Base-by-base conservation (phyloP, 176 grass and related monocot genomes). In the Ampelocalamus luodianensis region DNA sequence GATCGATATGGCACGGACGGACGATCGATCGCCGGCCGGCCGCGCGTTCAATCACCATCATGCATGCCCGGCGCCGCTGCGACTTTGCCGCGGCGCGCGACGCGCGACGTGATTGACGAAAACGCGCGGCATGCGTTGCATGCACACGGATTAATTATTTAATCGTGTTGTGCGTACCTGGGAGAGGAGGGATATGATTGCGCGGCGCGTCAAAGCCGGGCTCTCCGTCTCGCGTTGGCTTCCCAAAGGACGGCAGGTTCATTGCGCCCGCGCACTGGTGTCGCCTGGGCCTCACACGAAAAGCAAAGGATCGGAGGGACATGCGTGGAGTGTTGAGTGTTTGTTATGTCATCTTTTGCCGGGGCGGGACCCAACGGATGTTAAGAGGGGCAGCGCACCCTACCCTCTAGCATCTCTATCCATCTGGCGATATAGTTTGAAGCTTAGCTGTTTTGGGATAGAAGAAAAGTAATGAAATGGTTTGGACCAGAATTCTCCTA, bases 191-290 rank as follows among this genome's bases (percentile, higher is more conserved):
- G 16, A 11, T 22, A 11, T 22, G 17, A 68, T 68, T 22, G 65
- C 36, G 8, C 17, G 36, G 38, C 18, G 12, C 12, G n/a, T 48
- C 42, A 16, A 17, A 29, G 18, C 26, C 4, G 78, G 62, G 61
- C 23, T 50, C 23, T 24, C 10, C 20, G 9, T 15, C 0, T 66
- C 42, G 5, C 43, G 29, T 18, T 29, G 79, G 48, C 49, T 17
- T 42, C 22, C 1, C 6, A 71, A 43, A 14, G 79, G 48, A 71
- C 14, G 79, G 50, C 79, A 71, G 48, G 66, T 71, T 71, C 13
- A 81, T 58, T 69, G 65, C 79, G 32, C 4, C 18, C 32, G 48
- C 22, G 61, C 78, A 5, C 49, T 48, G 56, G 39, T 63, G 77
- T 66, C 61, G 58, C 76, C 34, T 13, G 36, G 74, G 18, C 74